Conservation (phyloP, 768 basidiomycete species). For the Termitomyces sp. region DNA sequence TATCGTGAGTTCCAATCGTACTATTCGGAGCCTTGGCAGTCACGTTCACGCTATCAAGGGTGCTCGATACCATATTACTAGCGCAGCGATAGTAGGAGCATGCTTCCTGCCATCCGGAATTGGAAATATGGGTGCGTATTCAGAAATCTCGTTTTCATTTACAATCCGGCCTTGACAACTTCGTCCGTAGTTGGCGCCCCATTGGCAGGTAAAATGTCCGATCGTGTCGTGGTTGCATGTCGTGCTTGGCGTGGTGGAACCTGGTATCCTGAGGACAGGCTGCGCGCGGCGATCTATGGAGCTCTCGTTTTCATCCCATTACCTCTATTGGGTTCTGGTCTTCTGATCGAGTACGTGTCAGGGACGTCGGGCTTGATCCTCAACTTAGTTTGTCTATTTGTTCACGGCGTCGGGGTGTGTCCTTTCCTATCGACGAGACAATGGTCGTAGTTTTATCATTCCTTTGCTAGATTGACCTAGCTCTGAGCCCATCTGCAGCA, state of each 20-base stretch:
- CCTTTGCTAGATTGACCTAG: constrained; percentile 46
- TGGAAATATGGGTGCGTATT: constrained; percentile 51
- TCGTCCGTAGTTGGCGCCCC: constrained; percentile 50
- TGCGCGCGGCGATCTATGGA: constrained; percentile 48
- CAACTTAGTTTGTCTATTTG: constrained; percentile 53
- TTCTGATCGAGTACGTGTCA: constrained; percentile 47
- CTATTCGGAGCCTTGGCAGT: background rate
- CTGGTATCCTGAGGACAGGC: constrained; percentile 70
- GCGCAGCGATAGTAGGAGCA: constrained; percentile 54
- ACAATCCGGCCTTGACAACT: background rate
- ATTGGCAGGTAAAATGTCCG: constrained; percentile 56
- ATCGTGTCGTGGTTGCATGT: constrained; percentile 46
- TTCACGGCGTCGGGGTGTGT: constrained; percentile 63
- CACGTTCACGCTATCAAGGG: constrained; percentile 36
- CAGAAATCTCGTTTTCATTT: background rate
- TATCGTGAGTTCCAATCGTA: constrained; percentile 39
- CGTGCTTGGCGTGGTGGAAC: constrained; percentile 45
- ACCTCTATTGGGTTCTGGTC: constrained; percentile 44
- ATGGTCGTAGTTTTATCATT: background rate
- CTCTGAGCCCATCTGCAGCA: constrained; percentile 50
- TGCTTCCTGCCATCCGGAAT: constrained; percentile 60
- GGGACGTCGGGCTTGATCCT: constrained; percentile 47
- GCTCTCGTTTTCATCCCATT: constrained; percentile 48
- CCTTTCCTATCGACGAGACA: background rate
- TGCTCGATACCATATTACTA: constrained; percentile 48